Base-by-base conservation (phyloP, 2,329 filamentous ascomycete species). In the Beauveria sp. region DNA sequence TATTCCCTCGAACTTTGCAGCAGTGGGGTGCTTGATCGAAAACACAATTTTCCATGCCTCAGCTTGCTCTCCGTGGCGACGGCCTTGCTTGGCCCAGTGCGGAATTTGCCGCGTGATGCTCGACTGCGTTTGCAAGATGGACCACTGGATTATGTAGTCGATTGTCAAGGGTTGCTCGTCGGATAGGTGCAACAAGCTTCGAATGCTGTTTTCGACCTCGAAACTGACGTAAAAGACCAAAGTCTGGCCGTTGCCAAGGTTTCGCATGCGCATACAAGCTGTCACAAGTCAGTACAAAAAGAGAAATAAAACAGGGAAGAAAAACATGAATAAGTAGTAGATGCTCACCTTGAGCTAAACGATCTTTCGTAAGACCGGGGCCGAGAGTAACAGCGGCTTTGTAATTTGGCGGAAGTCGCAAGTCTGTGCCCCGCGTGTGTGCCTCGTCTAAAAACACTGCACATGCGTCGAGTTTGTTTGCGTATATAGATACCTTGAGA, bases 221-320 rank as follows among this genome's bases (percentile, higher is more conserved):
- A 76, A 67, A 0, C 84, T 79, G 1, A 85, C 71, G 59, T 79
- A 83, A 55, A 90, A 90, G 0, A 82, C 73, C 0, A 91, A 79
- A 0, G 83, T 84, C 65, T 92, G 88, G 0, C 86, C 86, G 2
- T 83, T 73, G 0, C 86, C 88, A 0, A 92, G 76, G 62, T 86
- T 83, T 12, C 88, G 72, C 81, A 91, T 85, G n/a, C 88, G 72
- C 85, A 89, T 90, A 62, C 86, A 88, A 0, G 86, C 86, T 84
- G 43, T 16, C 3, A 20, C 12, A 66, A 52, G 57, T 61, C 28
- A 66, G 57, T n/a, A 24, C 14, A 47, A n/a, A 37, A 14, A 22
- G 12, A 12, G 6, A 30, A 1, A 5, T 20, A 7, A 34, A 30
- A 6, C 8, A 20, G 7, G 37, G 1, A 7, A 24, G 7, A 34